Percentiles rank a stretch among this genome's conserved stretches.
Conservation (phyloP, 805 yeast species). For the Metschnikowia koreensis region DNA sequence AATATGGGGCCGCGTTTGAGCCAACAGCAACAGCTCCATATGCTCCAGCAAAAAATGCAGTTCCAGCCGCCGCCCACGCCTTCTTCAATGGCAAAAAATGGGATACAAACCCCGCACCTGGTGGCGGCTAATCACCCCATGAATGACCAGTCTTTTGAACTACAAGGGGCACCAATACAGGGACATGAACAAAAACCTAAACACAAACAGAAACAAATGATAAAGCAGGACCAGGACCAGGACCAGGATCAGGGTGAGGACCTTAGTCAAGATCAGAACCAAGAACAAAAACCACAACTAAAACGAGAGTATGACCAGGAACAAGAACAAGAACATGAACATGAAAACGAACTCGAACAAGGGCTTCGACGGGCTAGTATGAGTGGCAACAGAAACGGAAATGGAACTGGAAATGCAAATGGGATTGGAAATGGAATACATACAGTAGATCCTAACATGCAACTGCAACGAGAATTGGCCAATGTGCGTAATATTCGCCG, state of each 20-base stretch:
- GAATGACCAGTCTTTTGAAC: no score
- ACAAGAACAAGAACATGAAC: no score
- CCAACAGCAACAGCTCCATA: conserved; percentile 20
- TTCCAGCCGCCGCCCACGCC: conserved; percentile 5
- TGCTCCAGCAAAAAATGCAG: conserved; percentile 22
- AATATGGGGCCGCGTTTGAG: neutral
- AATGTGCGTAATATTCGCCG: conserved; percentile 35
- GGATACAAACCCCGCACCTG: neutral
- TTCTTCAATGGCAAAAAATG: conserved; percentile 7
- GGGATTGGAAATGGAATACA: neutral
- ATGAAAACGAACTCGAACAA: no score
- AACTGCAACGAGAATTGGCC: neutral
- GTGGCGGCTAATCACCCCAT: no score
- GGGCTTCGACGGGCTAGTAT: no score
- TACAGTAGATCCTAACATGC: neutral
- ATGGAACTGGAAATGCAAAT: neutral
- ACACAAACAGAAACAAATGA: conserved; percentile 5
- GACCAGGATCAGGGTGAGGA: neutral
- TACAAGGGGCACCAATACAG: no score
- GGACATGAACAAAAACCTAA: neutral
- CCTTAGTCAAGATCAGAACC: neutral
- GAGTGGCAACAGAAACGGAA: no score
- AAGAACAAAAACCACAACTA: neutral
- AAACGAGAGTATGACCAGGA: no score
- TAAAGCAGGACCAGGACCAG: conserved; percentile 2